Base-by-base conservation (phyloP, 2,329 filamentous ascomycete genomes). In the Ophiostoma quercus region DNA sequence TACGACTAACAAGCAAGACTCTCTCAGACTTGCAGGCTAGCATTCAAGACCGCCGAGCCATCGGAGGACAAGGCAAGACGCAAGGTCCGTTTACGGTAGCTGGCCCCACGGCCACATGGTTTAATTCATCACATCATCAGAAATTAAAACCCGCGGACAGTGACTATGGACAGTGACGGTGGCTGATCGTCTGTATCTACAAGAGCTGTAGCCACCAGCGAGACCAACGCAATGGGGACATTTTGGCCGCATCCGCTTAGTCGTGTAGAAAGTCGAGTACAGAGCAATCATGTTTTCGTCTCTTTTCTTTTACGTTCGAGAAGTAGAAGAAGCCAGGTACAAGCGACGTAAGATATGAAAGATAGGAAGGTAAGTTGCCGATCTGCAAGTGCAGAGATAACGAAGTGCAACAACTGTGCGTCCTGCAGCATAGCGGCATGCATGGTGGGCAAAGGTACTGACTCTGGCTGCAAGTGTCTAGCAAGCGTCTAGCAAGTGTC, bases 321-420 rank as follows among this genome's bases (percentile, higher is more conserved):
- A 62, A 62, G 57, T 32, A 62, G 57, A 62, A 62, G 57, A 62
- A 62, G 25, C 57, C 25, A 62, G 57, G 25, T 16, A 62, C 57
- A 62, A 32, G 22, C 57, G 25, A 32, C 25, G 57, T 57, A 65
- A 16, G 32, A n/a, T 19, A 22, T 29, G 32, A n/a, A 7, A 65
- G 60, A 65, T 65, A 65, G 32, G 60, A 65, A 65, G 34, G 60
- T 22, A 16, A 25, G 32, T 7, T 65, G 19, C 32, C 32, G 60
- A 65, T 65, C 60, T n/a, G 60, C 60, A 65, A 32, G 14, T 16
- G 22, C 3, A 65, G 60, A 39, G 60, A 37, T 65, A 34, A 63
- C 51, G 3, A 57, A 25, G n/a, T 57, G 51, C 51, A 25, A 16
- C n/a, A 57, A 25, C n/a, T 60, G 54, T 60, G 54, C 25, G 12